These are phyloP conservation scores for Saccharum hybrid DNA, from an alignment of 202 grass and related monocot genomes.

Conservation along the genomic window DNA sequence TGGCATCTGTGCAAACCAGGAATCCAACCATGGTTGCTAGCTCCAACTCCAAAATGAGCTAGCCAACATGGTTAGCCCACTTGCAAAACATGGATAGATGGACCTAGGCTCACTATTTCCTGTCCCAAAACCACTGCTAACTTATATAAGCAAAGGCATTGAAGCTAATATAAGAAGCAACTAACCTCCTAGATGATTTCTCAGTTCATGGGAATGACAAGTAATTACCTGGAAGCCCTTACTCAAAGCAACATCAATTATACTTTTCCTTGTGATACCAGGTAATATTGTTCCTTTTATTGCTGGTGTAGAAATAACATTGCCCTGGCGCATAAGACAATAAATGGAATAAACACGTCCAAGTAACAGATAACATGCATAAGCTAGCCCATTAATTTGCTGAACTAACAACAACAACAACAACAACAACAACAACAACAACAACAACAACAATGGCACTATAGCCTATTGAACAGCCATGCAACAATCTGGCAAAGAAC, in stretches of 20 bases:
- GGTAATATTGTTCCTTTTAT: slow-evolving; percentile 95
- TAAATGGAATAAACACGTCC: slow-evolving; percentile 19
- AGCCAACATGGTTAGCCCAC: neutral
- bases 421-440: no score
- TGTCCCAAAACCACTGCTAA: slow-evolving; percentile 1
- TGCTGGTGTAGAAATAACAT: slow-evolving; percentile 81
- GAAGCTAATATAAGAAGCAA: no score
- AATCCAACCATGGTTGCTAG: neutral
- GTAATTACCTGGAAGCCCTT: no score
- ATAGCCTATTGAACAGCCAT: slow-evolving; percentile 10
- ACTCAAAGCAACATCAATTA: no score
- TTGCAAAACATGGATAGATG: slow-evolving; percentile 7
- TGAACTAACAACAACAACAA: no score
- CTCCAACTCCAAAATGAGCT: neutral
- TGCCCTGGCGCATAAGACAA: slow-evolving; percentile 57
- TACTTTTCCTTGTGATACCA: no score
- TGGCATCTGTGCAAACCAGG: neutral
- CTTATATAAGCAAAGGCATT: no score
- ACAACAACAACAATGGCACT: slow-evolving; percentile 13
- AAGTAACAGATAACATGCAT: slow-evolving; percentile 31
- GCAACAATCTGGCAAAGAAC: slow-evolving; percentile 1
- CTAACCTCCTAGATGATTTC: no score
- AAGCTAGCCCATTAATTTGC: slow-evolving; percentile 4
- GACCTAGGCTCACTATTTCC: neutral
- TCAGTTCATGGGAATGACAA: no score